Evolutionary conservation across 768 basidiomycete species (phyloP).

Genomic region (Ramaria sp.): DNA sequence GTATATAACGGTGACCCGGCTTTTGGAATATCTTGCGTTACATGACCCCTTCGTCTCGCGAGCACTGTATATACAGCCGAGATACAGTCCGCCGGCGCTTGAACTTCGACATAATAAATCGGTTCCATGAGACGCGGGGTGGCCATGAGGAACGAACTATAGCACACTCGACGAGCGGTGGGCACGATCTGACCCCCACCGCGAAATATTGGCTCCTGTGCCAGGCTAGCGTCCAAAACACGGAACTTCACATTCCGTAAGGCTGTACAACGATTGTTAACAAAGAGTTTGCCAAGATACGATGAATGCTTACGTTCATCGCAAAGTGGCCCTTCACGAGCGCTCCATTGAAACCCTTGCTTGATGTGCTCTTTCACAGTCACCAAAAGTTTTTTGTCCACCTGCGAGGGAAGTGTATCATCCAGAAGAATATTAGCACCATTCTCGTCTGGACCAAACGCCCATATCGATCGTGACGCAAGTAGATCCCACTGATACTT

Average conservation of each 20-base stretch:
- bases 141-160: slow-evolving; percentile 98
- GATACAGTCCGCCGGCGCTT: slow-evolving; percentile 96
- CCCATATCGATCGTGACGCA: slow-evolving; percentile 97
- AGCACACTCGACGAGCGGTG: slow-evolving; percentile 96
- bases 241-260: slow-evolving; percentile 99
- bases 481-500: slow-evolving; percentile 98
- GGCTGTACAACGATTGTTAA: slow-evolving; percentile 35
- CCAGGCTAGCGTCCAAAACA: slow-evolving; percentile 82
- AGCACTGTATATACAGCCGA: slow-evolving; percentile 98
- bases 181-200: slow-evolving; percentile 99
- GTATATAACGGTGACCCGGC: slow-evolving; percentile 97
- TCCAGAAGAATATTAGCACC: slow-evolving; percentile 92
- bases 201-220: slow-evolving; percentile 93
- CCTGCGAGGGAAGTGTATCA: slow-evolving; percentile 92
- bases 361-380: slow-evolving; percentile 92
- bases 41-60: slow-evolving; percentile 97
- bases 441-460: slow-evolving; percentile 94
- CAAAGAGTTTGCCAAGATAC: slow-evolving; percentile 5
- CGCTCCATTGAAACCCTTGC: slow-evolving; percentile 99
- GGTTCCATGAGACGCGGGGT: slow-evolving; percentile 95
- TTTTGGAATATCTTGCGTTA: slow-evolving; percentile 96
- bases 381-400: slow-evolving; percentile 86
- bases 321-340: slow-evolving; percentile 93
- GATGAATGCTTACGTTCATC: slow-evolving; percentile 79
- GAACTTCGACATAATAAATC: slow-evolving; percentile 98